Conservation (phyloP, 2,329 filamentous ascomycete genomes). For the Hypoxylon rubiginosum region DNA sequence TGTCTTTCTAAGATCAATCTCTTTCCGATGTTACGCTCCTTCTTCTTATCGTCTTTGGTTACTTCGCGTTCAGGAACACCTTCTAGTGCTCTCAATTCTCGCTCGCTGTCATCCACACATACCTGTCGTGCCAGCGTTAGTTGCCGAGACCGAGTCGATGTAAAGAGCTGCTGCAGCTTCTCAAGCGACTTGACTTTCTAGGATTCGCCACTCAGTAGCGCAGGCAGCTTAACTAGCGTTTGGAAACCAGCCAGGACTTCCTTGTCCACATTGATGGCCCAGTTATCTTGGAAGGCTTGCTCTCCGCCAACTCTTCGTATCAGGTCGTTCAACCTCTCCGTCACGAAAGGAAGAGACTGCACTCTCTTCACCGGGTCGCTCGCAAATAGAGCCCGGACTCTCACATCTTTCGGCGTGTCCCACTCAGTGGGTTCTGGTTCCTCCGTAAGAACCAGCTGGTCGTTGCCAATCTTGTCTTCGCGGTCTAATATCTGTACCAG, state of each 20-base stretch:
- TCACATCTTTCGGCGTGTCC: slow-evolving; percentile 68
- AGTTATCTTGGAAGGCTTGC: slow-evolving; percentile 74
- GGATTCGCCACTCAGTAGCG: slow-evolving; percentile 9
- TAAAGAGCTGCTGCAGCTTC: not conserved
- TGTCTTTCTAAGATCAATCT: not conserved
- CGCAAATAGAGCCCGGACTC: slow-evolving; percentile 65
- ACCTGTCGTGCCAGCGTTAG: not conserved
- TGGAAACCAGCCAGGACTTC: slow-evolving; percentile 77
- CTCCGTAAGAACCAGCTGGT: slow-evolving; percentile 65
- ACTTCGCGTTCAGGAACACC: not conserved
- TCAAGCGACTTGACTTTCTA: slow-evolving; percentile 16
- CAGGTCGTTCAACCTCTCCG: slow-evolving; percentile 69
- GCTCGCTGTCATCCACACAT: not conserved
- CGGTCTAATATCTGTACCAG: slow-evolving; percentile 75
- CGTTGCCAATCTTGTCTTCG: slow-evolving; percentile 58
- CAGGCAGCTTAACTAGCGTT: slow-evolving; percentile 46
- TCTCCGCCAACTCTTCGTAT: slow-evolving; percentile 74
- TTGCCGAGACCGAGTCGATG: not conserved
- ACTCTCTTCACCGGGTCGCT: slow-evolving; percentile 78
- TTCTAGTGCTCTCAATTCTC: not conserved
- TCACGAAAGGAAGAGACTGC: slow-evolving; percentile 74
- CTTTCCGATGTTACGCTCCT: not conserved
- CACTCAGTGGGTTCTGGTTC: slow-evolving; percentile 61
- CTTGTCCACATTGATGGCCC: slow-evolving; percentile 80
- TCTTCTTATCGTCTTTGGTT: not conserved